Conservation (phyloP, 1,284 basidiomycete genomes). For the Omphalotus olearius region DNA sequence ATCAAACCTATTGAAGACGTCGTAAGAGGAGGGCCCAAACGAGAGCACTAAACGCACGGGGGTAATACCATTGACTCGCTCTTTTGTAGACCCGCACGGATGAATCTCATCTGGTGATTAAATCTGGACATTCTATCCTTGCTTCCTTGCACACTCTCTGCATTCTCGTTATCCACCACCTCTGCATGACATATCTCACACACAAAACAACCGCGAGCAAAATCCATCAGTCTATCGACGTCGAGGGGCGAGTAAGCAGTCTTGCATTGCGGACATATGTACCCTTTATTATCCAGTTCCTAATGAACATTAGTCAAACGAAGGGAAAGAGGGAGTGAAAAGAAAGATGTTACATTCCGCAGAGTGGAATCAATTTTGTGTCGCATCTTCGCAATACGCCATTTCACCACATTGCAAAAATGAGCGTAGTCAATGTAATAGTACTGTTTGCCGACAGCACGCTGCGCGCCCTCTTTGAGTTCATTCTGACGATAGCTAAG, state of each 20-base stretch:
- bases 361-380: conserved; percentile 84
- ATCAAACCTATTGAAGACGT: conserved; percentile 60
- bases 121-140: conserved; percentile 96
- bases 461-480: conserved; percentile 77
- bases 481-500: conserved; percentile 80
- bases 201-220: conserved; percentile 53
- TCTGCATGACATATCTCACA: conserved; percentile 81
- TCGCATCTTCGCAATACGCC: conserved; percentile 94
- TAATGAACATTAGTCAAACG: conserved; percentile 27
- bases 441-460: conserved; percentile 81
- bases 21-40: conserved; percentile 5
- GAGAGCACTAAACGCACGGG: conserved; percentile 45
- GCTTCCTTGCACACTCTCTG: conserved; percentile 77
- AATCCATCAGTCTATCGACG: conserved; percentile 79
- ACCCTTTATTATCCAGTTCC: conserved; percentile 96
- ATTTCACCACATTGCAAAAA: conserved; percentile 97
- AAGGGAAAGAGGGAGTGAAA: not conserved
- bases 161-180: conserved; percentile 89
- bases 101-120: conserved; percentile 86
- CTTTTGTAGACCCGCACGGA: conserved; percentile 83
- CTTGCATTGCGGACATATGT: conserved; percentile 88
- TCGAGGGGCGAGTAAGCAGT: conserved; percentile 86
- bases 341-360: conserved; percentile 60
- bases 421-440: conserved; percentile 96
- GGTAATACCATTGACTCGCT: conserved; percentile 87